These are phyloP conservation scores for Metschnikowia kofuensis DNA, from an alignment of 805 yeast genomes.

Conservation along the genomic window DNA sequence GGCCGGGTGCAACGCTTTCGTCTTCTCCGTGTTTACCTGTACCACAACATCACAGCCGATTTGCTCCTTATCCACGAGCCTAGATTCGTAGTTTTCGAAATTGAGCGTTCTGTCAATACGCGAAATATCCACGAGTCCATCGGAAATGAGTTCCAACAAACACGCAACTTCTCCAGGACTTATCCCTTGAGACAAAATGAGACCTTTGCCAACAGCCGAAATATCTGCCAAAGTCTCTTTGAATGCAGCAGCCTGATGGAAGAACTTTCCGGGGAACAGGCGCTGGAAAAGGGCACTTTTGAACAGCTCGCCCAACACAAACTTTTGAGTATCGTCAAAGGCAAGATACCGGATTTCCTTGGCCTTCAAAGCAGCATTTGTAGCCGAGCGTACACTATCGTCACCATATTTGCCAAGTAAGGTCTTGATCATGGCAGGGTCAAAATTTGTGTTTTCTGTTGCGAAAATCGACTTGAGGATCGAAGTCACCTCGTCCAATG, in stretches of 20 bases:
- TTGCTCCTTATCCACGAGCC: conserved; percentile 66
- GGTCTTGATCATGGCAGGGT: conserved; percentile 42
- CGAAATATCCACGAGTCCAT: conserved; percentile 15
- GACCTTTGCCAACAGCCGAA: conserved; percentile 48
- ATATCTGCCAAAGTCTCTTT: conserved; percentile 41
- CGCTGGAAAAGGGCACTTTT: conserved; percentile 37
- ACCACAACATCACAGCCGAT: conserved; percentile 62
- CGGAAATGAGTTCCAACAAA: conserved; percentile 53
- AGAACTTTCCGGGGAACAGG: conserved; percentile 34
- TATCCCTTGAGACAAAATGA: conserved; percentile 51
- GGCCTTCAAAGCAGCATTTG: conserved; percentile 49
- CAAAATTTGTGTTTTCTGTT: conserved; percentile 47
- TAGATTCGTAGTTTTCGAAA: conserved; percentile 67
- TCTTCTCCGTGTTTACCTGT: conserved; percentile 18
- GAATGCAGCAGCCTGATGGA: conserved; percentile 47
- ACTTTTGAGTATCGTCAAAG: conserved; percentile 43
- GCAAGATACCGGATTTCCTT: conserved; percentile 54
- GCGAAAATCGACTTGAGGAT: conserved; percentile 57
- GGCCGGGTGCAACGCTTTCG: background rate
- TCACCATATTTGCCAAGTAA: conserved; percentile 47
- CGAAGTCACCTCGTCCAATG: conserved; percentile 37
- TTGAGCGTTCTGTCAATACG: conserved; percentile 52
- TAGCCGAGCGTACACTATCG: conserved; percentile 47
- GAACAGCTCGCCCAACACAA: conserved; percentile 54
- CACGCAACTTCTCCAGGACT: conserved; percentile 63